Base-by-base conservation (phyloP, 306 rosid genomes). In the Cicer judaicum region DNA sequence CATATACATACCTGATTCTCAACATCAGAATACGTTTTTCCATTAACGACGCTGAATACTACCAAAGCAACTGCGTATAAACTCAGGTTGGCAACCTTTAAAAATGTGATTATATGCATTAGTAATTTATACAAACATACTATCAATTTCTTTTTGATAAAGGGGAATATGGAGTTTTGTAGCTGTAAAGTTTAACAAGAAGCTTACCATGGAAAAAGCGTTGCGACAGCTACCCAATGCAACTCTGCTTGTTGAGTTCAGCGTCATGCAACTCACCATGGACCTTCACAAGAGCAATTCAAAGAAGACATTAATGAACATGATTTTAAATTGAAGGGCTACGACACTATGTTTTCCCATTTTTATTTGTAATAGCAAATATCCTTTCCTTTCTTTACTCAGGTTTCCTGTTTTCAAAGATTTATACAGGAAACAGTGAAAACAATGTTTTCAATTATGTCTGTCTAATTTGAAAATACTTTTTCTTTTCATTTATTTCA, bases 151-250 rank as follows among this genome's bases (percentile, higher is more conserved):
- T 14, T 56, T 10, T 40, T 12, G 38, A 0, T 6, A 19, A 34
- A 10, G 5, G 13, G 18, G 75, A 50, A 63, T 50, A 21, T 3
- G 44, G 39, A 38, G 43, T 38, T 71, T 60, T 7, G 41, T 54
- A 38, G 18, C 40, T 68, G 64, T 63, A 75, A 40, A 61, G 75
- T 71, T 56, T 56, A 65, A 57, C 8, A 19, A 72, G 69, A 72
- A 82, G 44, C 79, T 79, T 70, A 94, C 98, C 98, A 94, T 94
- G 43, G 80, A 82, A 86, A 94, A 93, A 75, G 97, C 97, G 79
- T 94, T 94, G 65, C 98, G 97, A 76, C 98, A 91, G 75, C 98
- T 94, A 77, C 96, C 89, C 74, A 94, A 85, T 52, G 87, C 95
- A 75, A 91, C 97, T 86, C 98, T 87, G 88, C 97, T 91, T 39